These are phyloP conservation scores for Dendrobium huoshanense DNA, from an alignment of 106 monocot species.

Conservation along the genomic window DNA sequence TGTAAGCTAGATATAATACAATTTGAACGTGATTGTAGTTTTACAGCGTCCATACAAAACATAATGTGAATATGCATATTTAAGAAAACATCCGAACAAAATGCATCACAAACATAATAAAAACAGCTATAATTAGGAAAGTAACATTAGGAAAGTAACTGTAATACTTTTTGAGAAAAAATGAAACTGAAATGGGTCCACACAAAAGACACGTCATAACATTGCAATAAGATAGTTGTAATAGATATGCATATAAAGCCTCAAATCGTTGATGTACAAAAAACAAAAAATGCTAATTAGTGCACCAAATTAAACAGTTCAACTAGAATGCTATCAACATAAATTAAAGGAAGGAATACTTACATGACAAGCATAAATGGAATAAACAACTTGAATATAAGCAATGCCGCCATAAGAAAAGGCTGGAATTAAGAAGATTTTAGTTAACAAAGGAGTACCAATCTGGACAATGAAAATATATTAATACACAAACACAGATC, in stretches of 20 bases:
- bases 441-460: neutral
- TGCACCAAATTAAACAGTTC: neutral
- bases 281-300: neutral
- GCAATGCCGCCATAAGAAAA: conserved; percentile 82
- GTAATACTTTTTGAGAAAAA: neutral
- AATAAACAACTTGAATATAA: conserved; percentile 94
- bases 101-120: neutral
- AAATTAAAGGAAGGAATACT: conserved; percentile 18
- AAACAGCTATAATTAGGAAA: neutral
- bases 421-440: conserved; percentile 51
- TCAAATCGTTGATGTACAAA: neutral
- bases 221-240: neutral
- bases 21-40: neutral
- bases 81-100: neutral
- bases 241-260: neutral
- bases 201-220: neutral
- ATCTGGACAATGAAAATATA: neutral
- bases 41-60: neutral
- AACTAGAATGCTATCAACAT: neutral
- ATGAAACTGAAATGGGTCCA: neutral
- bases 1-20: neutral
- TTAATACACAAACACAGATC: neutral
- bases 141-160: too few relatives aligned
- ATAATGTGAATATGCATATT: neutral
- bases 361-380: conserved; percentile 97